Evolutionary conservation across 495 filamentous ascomycete species (phyloP).

Genomic region (Lentithecium fluviatile): DNA sequence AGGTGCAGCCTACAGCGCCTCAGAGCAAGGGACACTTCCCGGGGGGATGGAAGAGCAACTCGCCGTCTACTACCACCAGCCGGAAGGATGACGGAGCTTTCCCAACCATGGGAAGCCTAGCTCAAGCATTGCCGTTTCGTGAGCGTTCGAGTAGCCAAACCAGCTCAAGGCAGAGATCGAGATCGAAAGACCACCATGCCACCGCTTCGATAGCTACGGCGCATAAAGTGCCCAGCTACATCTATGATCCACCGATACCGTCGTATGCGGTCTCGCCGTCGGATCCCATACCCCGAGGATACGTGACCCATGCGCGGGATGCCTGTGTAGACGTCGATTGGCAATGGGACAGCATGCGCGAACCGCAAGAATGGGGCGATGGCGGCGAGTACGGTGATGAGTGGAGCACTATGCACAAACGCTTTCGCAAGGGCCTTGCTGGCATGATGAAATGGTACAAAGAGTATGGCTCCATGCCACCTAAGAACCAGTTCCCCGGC

Average conservation of each 20-base stretch:
- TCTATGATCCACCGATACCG: constrained; percentile 74
- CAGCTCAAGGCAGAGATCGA: constrained; percentile 6
- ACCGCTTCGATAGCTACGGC: constrained; percentile 14
- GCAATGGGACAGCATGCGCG: constrained; percentile 89
- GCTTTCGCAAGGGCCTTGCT: constrained; percentile 75
- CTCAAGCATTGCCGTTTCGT: constrained; percentile 42
- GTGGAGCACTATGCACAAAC: constrained; percentile 90
- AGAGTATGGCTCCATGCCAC: constrained; percentile 49
- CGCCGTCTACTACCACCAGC: constrained; percentile 20
- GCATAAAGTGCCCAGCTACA: constrained; percentile 24
- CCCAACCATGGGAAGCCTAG: constrained; percentile 34
- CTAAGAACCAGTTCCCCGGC: constrained; percentile 33
- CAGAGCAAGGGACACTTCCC: constrained; percentile 52
- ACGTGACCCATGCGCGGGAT: constrained; percentile 88
- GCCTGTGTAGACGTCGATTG: constrained; percentile 83
- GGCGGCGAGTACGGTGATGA: constrained; percentile 90
- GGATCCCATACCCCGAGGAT: constrained; percentile 80
- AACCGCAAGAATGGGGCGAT: constrained; percentile 73
- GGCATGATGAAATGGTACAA: constrained; percentile 81
- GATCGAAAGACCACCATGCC: constrained; percentile 11
- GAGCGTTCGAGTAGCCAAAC: constrained; percentile 48
- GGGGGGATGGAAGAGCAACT: constrained; percentile 58
- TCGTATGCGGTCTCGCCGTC: constrained; percentile 78
- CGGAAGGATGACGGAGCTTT: constrained; percentile 35
- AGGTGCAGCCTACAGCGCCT: constrained; percentile 42